Evolutionary conservation across 1,139 yeast genomes (phyloP).

Genomic region (Candida smagusa): DNA sequence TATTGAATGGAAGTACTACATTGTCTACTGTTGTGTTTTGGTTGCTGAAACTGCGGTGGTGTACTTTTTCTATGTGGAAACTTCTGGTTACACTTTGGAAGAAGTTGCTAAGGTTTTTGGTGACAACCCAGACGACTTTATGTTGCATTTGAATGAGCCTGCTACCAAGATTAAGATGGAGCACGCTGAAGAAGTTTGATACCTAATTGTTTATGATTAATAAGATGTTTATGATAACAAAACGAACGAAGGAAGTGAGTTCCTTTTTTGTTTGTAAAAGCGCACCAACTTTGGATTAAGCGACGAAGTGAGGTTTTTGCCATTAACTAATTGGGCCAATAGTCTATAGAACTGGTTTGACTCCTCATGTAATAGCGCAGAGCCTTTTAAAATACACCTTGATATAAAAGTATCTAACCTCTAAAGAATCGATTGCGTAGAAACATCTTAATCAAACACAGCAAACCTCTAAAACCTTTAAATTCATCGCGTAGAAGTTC

Average conservation of each 20-base stretch:
- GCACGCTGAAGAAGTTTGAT: constrained; percentile 4
- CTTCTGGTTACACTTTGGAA: constrained; percentile 52
- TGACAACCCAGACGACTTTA: constrained; percentile 23
- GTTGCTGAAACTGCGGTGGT: constrained; percentile 36
- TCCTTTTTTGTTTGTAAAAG: neutral
- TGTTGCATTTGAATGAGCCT: constrained; percentile 7
- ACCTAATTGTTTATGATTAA: neutral
- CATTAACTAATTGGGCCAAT: too few species aligned
- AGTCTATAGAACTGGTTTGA: too few species aligned
- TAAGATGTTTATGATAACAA: neutral
- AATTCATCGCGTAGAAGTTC: too few species aligned
- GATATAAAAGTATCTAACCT: too few species aligned
- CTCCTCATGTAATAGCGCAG: too few species aligned
- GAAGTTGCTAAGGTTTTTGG: constrained; percentile 51
- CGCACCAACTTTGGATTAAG: too few species aligned
- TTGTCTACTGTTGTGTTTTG: constrained; percentile 45
- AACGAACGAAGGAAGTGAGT: neutral
- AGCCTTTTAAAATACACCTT: too few species aligned
- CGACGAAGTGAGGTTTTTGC: too few species aligned
- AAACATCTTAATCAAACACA: too few species aligned
- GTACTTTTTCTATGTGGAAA: constrained; percentile 46
- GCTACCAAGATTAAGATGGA: constrained; percentile 5
- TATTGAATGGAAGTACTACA: constrained; percentile 58
- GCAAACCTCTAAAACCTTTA: too few species aligned
- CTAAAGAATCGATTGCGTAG: too few species aligned